phyloP scores from a whole-genome alignment of 192 early-diverging fungal species.

The Backusella luteola region DNA sequence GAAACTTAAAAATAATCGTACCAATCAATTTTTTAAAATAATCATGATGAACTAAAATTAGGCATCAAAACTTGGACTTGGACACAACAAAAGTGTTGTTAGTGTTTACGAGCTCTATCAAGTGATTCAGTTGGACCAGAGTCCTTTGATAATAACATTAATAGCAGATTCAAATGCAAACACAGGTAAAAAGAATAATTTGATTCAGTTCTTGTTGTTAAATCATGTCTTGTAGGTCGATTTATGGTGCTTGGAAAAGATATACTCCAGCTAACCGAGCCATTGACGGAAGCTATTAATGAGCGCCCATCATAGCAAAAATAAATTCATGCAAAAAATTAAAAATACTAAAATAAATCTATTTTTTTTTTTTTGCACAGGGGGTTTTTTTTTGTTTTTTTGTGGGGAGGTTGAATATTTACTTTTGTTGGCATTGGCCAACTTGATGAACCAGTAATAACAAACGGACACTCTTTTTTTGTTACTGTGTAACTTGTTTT shows the following conservation, averaged over 20 bases:
- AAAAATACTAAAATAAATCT: too few relatives aligned
- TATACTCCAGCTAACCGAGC: conserved; percentile 47
- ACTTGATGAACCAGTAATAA: background rate
- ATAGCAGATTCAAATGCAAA: conserved; percentile 54
- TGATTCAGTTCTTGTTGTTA: too few relatives aligned
- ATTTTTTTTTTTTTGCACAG: background rate
- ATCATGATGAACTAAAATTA: conserved; percentile 8
- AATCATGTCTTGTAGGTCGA: conserved; percentile 27
- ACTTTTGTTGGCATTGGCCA: background rate
- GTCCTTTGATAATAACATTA: conserved; percentile 59
- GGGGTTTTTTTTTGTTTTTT: background rate
- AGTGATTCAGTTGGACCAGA: conserved; percentile 60
- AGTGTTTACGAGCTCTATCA: conserved; percentile 56
- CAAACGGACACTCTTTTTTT: background rate
- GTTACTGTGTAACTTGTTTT: background rate
- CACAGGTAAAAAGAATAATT: conserved; percentile 44
- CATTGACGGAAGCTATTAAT: conserved; percentile 45
- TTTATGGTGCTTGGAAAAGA: conserved; percentile 48
- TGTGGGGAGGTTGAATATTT: background rate
- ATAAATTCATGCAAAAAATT: background rate
- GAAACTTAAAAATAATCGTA: background rate
- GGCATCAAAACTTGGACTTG: conserved; percentile 64
- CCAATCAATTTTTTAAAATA: background rate
- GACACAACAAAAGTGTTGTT: conserved; percentile 58
- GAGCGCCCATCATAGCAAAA: conserved; percentile 32